phyloP scores from a whole-genome alignment of 2,329 filamentous ascomycete species.

The Colletotrichum godetiae region DNA sequence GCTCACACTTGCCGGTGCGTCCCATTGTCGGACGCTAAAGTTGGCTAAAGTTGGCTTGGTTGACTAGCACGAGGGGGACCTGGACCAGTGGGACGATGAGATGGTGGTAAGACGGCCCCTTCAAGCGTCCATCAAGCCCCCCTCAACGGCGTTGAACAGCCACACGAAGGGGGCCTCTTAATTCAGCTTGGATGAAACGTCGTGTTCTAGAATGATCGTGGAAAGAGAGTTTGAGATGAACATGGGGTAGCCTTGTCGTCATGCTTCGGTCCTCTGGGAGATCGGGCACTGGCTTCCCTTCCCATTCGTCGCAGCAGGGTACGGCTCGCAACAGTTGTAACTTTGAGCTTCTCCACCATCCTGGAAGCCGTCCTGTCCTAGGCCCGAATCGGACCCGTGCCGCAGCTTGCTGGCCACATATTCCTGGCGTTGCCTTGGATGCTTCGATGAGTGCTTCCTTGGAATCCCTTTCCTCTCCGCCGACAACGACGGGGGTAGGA shows the following conservation, averaged over 20 bases:
- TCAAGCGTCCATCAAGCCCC: neutral
- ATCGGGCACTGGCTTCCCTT: neutral
- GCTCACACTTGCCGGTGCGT: neutral
- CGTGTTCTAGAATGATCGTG: conserved; percentile 24
- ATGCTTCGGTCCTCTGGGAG: neutral
- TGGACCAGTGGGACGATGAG: neutral
- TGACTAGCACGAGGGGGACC: neutral
- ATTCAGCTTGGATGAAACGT: conserved; percentile 26
- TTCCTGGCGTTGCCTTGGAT: neutral
- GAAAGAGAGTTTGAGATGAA: conserved; percentile 20
- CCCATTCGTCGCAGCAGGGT: conserved; percentile 2
- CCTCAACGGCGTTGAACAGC: neutral
- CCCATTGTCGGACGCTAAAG: conserved; percentile 1
- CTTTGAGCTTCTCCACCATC: neutral
- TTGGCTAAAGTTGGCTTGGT: neutral
- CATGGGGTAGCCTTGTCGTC: conserved; percentile 14
- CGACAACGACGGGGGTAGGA: neutral
- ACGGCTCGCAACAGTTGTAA: neutral
- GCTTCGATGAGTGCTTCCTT: too few relatives aligned
- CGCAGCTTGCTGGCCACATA: neutral
- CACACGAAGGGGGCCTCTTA: neutral
- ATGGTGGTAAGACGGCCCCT: neutral
- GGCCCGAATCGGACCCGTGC: neutral
- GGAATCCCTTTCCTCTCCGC: neutral
- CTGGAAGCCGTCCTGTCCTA: neutral